Percentiles rank a stretch among this genome's conserved stretches.
Evolutionary conservation across 129 eudicot genomes (phyloP).

Genomic region (Artemisia argyi): DNA sequence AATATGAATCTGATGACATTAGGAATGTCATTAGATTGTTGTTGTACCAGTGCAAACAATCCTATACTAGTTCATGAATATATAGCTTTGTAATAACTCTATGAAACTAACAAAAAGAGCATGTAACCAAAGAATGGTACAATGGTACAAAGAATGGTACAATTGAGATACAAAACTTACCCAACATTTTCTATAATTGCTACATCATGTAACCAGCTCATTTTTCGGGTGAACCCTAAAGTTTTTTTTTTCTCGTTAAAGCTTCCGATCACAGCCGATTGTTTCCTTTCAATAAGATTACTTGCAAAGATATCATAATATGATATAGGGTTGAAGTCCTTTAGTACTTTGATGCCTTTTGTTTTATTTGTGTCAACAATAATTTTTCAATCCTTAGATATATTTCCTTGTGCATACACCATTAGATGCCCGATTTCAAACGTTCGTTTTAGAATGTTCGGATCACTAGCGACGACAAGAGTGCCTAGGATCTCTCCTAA

Average conservation of each 20-base stretch:
- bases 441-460: constrained; percentile 29
- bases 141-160: background rate
- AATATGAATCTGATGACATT: too few relatives aligned
- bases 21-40: too few relatives aligned
- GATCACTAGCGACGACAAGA: constrained; percentile 40
- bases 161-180: too few relatives aligned
- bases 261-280: constrained; percentile 72
- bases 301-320: constrained; percentile 44
- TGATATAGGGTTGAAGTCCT: constrained; percentile 39
- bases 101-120: too few relatives aligned
- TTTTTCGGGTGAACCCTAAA: background rate
- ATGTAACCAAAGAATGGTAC: background rate
- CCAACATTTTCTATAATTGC: background rate
- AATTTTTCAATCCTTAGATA: constrained; percentile 57
- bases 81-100: background rate
- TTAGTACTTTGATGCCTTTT: constrained; percentile 43
- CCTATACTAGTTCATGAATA: too few relatives aligned
- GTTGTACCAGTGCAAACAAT: too few relatives aligned
- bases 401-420: constrained; percentile 46
- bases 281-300: constrained; percentile 44
- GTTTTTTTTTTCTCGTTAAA: constrained; percentile 43
- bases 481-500: constrained; percentile 76
- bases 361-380: constrained; percentile 37
- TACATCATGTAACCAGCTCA: background rate
- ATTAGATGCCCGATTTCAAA: constrained; percentile 30